Conservation (phyloP, 2,329 filamentous ascomycete genomes). For the Calonectria hawksworthii region DNA sequence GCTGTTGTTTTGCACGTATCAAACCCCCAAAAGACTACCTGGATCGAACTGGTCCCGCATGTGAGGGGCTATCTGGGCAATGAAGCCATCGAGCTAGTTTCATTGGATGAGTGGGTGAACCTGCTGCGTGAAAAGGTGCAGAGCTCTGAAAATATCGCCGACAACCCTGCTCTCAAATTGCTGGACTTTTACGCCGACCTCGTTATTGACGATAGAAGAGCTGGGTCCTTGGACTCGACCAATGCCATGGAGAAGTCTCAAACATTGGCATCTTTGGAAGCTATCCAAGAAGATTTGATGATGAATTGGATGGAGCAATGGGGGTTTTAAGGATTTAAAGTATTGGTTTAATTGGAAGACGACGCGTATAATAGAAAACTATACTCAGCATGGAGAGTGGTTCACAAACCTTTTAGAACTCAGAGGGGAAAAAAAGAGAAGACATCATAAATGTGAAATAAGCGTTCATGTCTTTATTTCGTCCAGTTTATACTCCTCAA, state of each 20-base stretch:
- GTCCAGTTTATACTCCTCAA: no score
- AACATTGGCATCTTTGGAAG: neutral
- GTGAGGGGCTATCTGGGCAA: neutral
- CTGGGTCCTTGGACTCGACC: neutral
- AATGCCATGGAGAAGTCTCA: neutral
- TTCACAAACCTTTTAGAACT: no score
- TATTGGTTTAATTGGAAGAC: no score
- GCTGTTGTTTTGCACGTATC: neutral
- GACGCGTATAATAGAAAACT: no score
- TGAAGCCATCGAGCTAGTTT: neutral
- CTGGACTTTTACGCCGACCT: neutral
- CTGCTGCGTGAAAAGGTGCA: neutral
- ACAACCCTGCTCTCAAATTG: neutral
- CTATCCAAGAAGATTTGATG: neutral
- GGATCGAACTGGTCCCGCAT: neutral
- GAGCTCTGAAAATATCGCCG: neutral
- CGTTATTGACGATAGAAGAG: neutral
- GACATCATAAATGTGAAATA: no score
- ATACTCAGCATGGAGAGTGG: no score
- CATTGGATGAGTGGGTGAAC: neutral
- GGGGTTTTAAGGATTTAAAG: no score
- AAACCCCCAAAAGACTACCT: neutral
- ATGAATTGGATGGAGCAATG: neutral
- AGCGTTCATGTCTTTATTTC: no score
- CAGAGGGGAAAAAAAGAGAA: no score